phyloP scores from a whole-genome alignment of 2,329 filamentous ascomycete genomes.

The Aspergillus flavus region DNA sequence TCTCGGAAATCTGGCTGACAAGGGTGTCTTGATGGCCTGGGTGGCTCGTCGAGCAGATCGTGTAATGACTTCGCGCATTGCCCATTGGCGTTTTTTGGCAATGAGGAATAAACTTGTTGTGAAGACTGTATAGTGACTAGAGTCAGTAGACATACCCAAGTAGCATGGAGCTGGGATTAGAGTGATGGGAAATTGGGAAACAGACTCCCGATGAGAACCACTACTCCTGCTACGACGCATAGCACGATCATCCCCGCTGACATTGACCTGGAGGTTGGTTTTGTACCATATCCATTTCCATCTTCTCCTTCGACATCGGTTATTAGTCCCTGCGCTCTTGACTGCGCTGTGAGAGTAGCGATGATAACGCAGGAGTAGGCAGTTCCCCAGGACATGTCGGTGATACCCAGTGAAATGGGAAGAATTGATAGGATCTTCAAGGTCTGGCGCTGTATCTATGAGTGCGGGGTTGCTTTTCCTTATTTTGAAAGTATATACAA shows the following conservation, averaged over 20 bases:
- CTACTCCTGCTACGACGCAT: slow-evolving; percentile 23
- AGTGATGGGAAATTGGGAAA: neutral
- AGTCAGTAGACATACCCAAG: neutral
- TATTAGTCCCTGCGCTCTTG: slow-evolving; percentile 16
- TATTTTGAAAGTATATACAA: too few species aligned
- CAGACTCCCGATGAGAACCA: slow-evolving; percentile 24
- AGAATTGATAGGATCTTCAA: neutral
- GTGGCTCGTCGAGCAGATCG: slow-evolving; percentile 19
- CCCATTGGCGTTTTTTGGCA: slow-evolving; percentile 23
- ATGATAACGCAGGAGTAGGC: slow-evolving; percentile 5
- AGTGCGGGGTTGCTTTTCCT: neutral
- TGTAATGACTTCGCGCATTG: slow-evolving; percentile 21
- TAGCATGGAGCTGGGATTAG: too few species aligned
- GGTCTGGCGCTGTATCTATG: neutral
- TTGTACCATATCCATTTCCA: slow-evolving; percentile 13
- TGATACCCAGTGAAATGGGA: neutral
- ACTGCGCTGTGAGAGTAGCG: slow-evolving; percentile 10
- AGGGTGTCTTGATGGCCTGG: slow-evolving; percentile 19
- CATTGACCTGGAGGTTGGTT: slow-evolving; percentile 10
- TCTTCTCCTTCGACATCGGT: slow-evolving; percentile 18
- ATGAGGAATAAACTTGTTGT: slow-evolving; percentile 23
- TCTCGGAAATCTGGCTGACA: slow-evolving; percentile 20
- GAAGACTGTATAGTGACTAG: slow-evolving; percentile 10
- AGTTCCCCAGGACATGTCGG: slow-evolving; percentile 7
- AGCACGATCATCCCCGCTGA: slow-evolving; percentile 24